phyloP scores from a whole-genome alignment of 108 stramenopile genomes.

The Mediolabrus comicus region DNA sequence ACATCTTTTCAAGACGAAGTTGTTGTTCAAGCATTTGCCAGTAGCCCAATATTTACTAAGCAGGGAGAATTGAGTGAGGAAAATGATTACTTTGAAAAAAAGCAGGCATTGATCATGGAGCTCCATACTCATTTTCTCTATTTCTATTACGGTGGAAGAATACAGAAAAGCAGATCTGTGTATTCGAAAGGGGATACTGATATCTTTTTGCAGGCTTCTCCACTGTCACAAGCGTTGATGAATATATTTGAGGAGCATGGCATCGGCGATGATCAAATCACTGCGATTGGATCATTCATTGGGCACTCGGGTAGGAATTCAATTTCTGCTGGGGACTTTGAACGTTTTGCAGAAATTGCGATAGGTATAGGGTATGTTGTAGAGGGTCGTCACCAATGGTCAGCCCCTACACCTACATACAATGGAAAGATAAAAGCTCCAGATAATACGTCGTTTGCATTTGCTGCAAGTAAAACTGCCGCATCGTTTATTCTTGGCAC shows the following conservation, averaged over 20 bases:
- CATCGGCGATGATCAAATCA: not conserved
- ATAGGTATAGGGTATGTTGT: too few species aligned
- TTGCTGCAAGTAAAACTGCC: not conserved
- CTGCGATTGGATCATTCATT: too few species aligned
- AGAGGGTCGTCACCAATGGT: too few species aligned
- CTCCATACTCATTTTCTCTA: too few species aligned
- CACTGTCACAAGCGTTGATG: not conserved
- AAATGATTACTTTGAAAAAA: too few species aligned
- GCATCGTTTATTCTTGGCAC: not conserved
- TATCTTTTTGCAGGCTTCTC: constrained; percentile 11
- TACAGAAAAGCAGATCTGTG: too few species aligned
- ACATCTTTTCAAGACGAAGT: not conserved
- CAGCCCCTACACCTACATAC: too few species aligned
- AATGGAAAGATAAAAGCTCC: not conserved
- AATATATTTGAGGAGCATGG: not conserved
- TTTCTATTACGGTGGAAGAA: too few species aligned
- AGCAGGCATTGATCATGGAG: too few species aligned
- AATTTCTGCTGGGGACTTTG: not conserved
- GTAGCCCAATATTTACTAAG: too few species aligned
- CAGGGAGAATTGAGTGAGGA: too few species aligned
- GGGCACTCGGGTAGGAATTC: not conserved
- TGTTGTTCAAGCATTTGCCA: not conserved
- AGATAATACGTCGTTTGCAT: not conserved
- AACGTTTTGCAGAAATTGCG: too few species aligned
- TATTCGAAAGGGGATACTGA: constrained; percentile 16